phyloP scores from a whole-genome alignment of 139 green algal species.

The Pedinophyceae sp. region DNA sequence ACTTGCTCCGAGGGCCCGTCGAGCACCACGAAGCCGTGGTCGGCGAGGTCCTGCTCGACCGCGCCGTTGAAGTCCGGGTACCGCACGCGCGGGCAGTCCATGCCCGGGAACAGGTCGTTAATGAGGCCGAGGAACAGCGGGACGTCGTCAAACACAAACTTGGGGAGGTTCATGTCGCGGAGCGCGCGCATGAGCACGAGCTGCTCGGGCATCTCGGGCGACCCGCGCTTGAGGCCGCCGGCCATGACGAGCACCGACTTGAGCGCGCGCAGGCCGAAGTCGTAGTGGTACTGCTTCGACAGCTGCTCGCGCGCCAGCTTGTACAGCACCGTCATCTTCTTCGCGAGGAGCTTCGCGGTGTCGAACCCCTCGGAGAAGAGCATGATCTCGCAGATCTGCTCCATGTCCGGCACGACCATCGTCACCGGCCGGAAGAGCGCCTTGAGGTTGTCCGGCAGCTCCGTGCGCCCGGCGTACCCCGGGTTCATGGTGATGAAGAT shows the following conservation, averaged over 20 bases:
- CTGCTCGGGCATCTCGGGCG: constrained; percentile 52
- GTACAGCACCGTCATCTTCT: constrained; percentile 84
- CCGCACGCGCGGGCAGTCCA: constrained; percentile 28
- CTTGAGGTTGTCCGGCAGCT: constrained; percentile 59
- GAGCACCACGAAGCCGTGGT: constrained; percentile 47
- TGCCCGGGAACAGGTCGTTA: constrained; percentile 44
- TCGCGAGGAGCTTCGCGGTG: constrained; percentile 52
- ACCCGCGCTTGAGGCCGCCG: constrained; percentile 55
- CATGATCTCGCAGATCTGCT: constrained; percentile 80
- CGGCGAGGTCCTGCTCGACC: constrained; percentile 58
- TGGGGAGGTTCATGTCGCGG: constrained; percentile 79
- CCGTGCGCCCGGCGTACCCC: constrained; percentile 58
- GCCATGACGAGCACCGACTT: constrained; percentile 74
- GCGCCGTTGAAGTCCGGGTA: constrained; percentile 70
- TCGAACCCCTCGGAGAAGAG: constrained; percentile 71
- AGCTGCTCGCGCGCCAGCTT: constrained; percentile 66
- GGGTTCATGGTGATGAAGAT: constrained; percentile 87
- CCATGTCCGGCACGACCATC: constrained; percentile 62
- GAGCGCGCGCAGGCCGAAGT: constrained; percentile 67
- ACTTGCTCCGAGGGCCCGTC: constrained; percentile 40
- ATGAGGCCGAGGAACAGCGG: constrained; percentile 74
- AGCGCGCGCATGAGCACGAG: constrained; percentile 70
- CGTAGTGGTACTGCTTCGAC: constrained; percentile 71
- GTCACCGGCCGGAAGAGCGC: constrained; percentile 62
- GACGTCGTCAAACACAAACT: constrained; percentile 78